Percentiles rank a stretch among this genome's conserved stretches.
Evolutionary conservation across 2,329 filamentous ascomycete species (phyloP).

Genomic region (Teratosphaeria pseudoeucalypti): DNA sequence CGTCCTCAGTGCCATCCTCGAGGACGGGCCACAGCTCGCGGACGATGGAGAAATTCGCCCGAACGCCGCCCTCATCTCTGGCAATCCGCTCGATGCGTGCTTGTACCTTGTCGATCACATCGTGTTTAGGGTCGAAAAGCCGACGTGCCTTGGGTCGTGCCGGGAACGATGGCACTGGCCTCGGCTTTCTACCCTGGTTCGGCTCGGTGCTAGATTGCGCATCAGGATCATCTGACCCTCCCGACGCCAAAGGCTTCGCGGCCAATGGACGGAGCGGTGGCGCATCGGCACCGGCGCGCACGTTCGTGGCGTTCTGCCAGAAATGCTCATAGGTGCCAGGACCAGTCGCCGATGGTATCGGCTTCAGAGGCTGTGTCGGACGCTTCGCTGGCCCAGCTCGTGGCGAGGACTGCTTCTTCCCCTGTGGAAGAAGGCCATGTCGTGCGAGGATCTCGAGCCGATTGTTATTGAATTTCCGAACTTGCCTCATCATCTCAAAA

Average conservation of each 20-base stretch:
- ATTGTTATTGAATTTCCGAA: constrained; percentile 46
- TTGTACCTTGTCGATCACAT: not conserved
- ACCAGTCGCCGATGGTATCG: not conserved
- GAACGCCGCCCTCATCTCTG: not conserved
- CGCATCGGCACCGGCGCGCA: not conserved
- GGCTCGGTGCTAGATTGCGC: not conserved
- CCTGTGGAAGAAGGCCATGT: not conserved
- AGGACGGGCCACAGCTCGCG: constrained; percentile 31
- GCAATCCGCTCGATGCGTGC: not conserved
- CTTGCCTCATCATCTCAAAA: constrained; percentile 64
- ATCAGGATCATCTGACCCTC: not conserved
- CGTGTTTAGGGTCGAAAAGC: not conserved
- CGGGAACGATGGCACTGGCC: not conserved
- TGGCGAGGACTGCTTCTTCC: not conserved
- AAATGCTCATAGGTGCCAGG: not conserved
- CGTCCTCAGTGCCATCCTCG: constrained; percentile 35
- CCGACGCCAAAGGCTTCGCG: not conserved
- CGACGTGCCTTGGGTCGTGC: not conserved
- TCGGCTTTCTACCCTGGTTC: not conserved
- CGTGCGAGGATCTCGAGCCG: constrained; percentile 14
- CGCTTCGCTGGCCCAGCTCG: not conserved
- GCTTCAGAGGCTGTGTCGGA: not conserved
- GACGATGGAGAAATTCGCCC: constrained; percentile 18
- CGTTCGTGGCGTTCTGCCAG: not conserved
- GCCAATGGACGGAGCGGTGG: not conserved